A percentile compares a stretch with the other conserved stretches of the same genome.
These are phyloP conservation scores for Syzygium malaccense DNA, from an alignment of 441 rosid genomes.

Conservation along the genomic window DNA sequence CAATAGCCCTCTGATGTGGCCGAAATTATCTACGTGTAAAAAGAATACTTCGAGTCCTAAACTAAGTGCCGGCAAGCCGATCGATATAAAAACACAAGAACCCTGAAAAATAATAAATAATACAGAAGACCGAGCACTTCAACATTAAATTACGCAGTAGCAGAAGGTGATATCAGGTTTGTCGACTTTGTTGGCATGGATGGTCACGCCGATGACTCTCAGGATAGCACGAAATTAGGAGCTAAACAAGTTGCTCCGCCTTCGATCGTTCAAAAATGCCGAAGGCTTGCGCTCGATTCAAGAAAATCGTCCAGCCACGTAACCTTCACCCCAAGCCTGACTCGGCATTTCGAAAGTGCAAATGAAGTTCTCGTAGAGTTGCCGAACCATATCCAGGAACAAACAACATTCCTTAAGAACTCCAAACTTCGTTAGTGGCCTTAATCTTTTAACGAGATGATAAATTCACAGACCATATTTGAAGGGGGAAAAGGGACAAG, in stretches of 20 bases:
- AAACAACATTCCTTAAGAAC: not conserved
- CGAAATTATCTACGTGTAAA: conserved; percentile 81
- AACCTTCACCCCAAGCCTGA: not conserved
- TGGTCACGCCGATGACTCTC: conserved; percentile 83
- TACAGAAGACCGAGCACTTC: not conserved
- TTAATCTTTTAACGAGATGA: not conserved
- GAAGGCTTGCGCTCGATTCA: not conserved
- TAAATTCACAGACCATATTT: not conserved
- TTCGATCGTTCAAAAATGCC: not conserved
- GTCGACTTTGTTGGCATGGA: conserved; percentile 66
- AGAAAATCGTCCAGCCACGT: not conserved
- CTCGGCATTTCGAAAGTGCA: not conserved
- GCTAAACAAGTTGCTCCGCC: not conserved
- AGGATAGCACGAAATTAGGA: conserved; percentile 47
- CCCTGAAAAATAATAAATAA: conserved; percentile 24
- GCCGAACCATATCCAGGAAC: not conserved
- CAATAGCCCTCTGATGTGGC: conserved; percentile 84
- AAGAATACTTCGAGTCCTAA: conserved; percentile 61
- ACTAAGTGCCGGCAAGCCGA: conserved; percentile 53
- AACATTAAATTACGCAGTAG: not conserved
- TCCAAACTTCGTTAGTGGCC: not conserved
- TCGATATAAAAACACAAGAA: conserved; percentile 56
- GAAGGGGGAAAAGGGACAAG: not conserved
- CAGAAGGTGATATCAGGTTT: not conserved
- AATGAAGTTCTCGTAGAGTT: not conserved